Conservation (phyloP, 2,329 filamentous ascomycete genomes). For the Neofusicoccum ribis region DNA sequence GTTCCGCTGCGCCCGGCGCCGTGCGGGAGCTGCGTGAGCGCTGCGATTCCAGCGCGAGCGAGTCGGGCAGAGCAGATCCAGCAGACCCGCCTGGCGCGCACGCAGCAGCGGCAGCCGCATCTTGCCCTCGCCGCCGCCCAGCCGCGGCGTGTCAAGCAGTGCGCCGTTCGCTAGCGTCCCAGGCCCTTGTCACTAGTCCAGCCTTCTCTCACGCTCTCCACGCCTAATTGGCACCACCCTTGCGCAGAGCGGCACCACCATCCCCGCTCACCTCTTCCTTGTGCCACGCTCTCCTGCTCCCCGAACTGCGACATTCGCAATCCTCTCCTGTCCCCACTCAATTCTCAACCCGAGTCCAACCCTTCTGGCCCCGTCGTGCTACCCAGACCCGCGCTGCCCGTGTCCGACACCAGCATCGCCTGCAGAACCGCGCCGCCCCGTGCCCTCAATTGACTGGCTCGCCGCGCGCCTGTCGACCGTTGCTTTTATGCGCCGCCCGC, state of each 20-base stretch:
- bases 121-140: not conserved
- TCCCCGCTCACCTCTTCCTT: not conserved
- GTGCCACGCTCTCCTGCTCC: not conserved
- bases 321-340: not conserved
- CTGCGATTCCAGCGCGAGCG: not conserved
- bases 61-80: not conserved
- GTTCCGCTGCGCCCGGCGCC: not conserved
- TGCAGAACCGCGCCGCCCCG: conserved; percentile 1
- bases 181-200: conserved; percentile 1
- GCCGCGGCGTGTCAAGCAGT: not conserved
- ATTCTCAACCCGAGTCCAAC: not conserved
- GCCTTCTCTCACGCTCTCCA: conserved; percentile 3
- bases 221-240: conserved; percentile 9
- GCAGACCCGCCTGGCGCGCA: not conserved
- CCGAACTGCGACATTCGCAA: conserved; percentile 1
- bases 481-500: conserved; percentile 16
- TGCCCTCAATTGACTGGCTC: not conserved
- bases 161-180: conserved; percentile 7
- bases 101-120: not conserved
- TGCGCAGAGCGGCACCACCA: conserved; percentile 6
- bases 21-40: not conserved
- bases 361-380: conserved; percentile 1
- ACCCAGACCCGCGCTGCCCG: not conserved
- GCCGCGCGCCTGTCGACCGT: not conserved
- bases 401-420: not conserved